These are phyloP conservation scores for Calonectria henricotiae DNA, from an alignment of 2,329 filamentous ascomycete genomes.

Conservation along the genomic window DNA sequence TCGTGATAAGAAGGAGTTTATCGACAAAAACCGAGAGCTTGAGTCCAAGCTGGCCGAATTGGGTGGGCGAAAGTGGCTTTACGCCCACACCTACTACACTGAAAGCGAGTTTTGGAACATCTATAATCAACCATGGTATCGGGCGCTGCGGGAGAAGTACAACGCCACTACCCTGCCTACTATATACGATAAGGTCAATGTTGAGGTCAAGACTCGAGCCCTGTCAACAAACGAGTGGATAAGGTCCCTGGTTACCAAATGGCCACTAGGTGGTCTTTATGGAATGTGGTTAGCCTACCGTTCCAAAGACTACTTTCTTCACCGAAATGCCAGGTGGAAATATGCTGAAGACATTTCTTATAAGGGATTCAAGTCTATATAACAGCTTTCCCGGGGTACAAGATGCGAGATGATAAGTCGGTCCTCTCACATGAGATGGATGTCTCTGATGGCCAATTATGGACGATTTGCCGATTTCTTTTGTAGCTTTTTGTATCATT, in stretches of 20 bases:
- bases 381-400: no score
- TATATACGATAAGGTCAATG: slow-evolving; percentile 78
- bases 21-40: slow-evolving; percentile 76
- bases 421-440: no score
- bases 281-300: slow-evolving; percentile 1
- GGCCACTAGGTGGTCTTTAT: background rate
- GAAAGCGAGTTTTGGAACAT: slow-evolving; percentile 77
- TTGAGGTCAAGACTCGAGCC: slow-evolving; percentile 56
- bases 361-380: no score
- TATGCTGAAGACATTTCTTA: background rate
- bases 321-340: background rate
- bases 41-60: slow-evolving; percentile 77
- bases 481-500: no score
- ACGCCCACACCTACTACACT: slow-evolving; percentile 84
- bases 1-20: slow-evolving; percentile 66
- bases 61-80: slow-evolving; percentile 85
- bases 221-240: background rate
- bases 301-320: background rate
- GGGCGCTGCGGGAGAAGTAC: slow-evolving; percentile 73
- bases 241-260: background rate
- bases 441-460: no score
- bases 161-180: slow-evolving; percentile 71
- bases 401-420: no score
- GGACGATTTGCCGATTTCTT: no score
- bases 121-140: slow-evolving; percentile 74